Percentiles rank a stretch among this genome's conserved stretches.
phyloP scores from a whole-genome alignment of 169 alveolate species.

The Babesia ovata region DNA sequence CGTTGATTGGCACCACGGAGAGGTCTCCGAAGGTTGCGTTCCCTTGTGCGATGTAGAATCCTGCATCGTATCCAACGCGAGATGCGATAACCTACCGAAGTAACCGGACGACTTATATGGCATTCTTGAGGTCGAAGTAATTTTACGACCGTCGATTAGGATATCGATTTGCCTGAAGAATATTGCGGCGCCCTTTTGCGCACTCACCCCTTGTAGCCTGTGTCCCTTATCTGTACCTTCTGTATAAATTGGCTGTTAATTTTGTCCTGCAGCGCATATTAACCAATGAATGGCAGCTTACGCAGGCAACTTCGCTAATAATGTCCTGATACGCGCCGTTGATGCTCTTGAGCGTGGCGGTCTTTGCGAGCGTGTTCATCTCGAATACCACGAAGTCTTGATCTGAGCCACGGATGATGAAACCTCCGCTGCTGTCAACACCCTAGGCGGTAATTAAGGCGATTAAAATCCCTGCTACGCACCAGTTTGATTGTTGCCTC shows the following conservation, averaged over 20 bases:
- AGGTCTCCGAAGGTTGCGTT: slow-evolving; percentile 67
- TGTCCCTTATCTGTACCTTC: slow-evolving; percentile 50
- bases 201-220: slow-evolving; percentile 65
- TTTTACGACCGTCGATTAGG: slow-evolving; percentile 28
- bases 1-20: slow-evolving; percentile 46
- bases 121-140: slow-evolving; percentile 8
- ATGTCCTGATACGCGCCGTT: slow-evolving; percentile 23
- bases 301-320: slow-evolving; percentile 39
- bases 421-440: slow-evolving; percentile 57
- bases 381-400: slow-evolving; percentile 35
- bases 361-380: slow-evolving; percentile 56
- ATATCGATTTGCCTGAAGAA: slow-evolving; percentile 24
- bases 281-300: neutral
- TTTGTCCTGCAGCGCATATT: slow-evolving; percentile 26
- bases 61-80: neutral
- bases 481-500: slow-evolving; percentile 58
- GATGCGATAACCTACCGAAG: slow-evolving; percentile 22
- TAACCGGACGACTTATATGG: slow-evolving; percentile 33
- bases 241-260: slow-evolving; percentile 60
- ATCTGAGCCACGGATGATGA: slow-evolving; percentile 44
- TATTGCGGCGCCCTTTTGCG: neutral
- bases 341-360: slow-evolving; percentile 52
- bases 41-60: slow-evolving; percentile 52
- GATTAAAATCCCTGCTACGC: neutral
- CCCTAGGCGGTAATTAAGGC: slow-evolving; percentile 10